Conservation (phyloP, 140 eudicot species). For the Senecio squalidus region DNA sequence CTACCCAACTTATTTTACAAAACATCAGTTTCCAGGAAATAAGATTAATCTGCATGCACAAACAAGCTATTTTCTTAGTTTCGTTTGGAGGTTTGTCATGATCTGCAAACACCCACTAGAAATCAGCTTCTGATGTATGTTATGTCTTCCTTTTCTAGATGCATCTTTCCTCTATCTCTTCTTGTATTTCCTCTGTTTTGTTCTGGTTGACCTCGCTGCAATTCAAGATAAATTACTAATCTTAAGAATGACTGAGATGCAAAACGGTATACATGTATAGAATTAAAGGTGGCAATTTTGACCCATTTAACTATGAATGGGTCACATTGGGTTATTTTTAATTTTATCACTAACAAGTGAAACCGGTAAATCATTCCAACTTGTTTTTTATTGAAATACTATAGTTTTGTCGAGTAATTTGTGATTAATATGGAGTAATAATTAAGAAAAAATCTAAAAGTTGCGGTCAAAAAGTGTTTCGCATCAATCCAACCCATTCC, state of each 20-base stretch:
- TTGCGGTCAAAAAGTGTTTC: too few relatives aligned
- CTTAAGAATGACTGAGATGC: background rate
- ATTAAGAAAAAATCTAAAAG: too few relatives aligned
- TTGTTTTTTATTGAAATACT: too few relatives aligned
- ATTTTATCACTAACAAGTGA: too few relatives aligned
- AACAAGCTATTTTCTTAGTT: background rate
- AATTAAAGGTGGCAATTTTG: too few relatives aligned
- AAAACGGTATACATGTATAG: too few relatives aligned
- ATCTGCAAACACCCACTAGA: background rate
- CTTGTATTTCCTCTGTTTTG: conserved; percentile 34
- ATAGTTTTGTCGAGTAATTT: too few relatives aligned
- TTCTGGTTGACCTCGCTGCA: conserved; percentile 85
- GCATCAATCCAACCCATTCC: background rate
- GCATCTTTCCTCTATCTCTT: conserved; percentile 76
- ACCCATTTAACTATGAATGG: too few relatives aligned
- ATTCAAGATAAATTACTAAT: background rate
- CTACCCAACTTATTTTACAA: conserved; percentile 20
- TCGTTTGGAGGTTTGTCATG: background rate
- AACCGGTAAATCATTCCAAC: too few relatives aligned
- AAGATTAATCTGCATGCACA: conserved; percentile 4
- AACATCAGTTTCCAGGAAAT: background rate
- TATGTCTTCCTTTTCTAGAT: conserved; percentile 65
- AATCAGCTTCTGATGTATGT: conserved; percentile 33
- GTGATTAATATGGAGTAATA: too few relatives aligned
- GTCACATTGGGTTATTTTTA: too few relatives aligned